Conservation (phyloP, 2,329 filamentous ascomycete genomes). For the Alternaria novae-zelandiae region DNA sequence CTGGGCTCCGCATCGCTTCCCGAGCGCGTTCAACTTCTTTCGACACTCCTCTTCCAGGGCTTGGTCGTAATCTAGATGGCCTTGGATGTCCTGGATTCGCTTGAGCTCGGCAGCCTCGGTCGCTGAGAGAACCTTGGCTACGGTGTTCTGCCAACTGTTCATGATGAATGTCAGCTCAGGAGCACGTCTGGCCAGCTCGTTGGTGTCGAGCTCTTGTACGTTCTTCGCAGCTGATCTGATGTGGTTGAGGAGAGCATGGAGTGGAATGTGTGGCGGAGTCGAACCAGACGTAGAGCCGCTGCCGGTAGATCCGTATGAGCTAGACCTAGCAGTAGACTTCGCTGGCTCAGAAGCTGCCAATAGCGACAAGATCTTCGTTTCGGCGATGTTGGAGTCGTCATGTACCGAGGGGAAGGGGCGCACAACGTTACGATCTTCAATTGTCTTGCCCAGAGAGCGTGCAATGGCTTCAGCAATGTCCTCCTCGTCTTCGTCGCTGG, state of each 20-base stretch:
- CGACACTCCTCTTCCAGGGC: background rate
- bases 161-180: background rate
- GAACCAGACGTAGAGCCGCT: background rate
- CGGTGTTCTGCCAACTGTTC: background rate
- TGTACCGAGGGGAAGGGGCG: background rate
- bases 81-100: background rate
- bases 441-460: constrained; percentile 1
- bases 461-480: constrained; percentile 9
- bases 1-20: background rate
- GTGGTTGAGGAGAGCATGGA: background rate
- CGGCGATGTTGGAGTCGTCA: background rate
- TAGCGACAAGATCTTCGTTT: background rate
- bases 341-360: background rate
- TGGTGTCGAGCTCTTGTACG: background rate
- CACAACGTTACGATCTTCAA: background rate
- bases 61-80: constrained; percentile 3
- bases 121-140: background rate
- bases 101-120: background rate
- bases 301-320: background rate
- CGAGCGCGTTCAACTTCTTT: background rate
- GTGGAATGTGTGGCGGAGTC: background rate
- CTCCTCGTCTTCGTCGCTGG: background rate
- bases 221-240: background rate
- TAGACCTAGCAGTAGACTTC: background rate
- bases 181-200: background rate